phyloP scores from a whole-genome alignment of 2,329 filamentous ascomycete species.

The Apiospora marii region DNA sequence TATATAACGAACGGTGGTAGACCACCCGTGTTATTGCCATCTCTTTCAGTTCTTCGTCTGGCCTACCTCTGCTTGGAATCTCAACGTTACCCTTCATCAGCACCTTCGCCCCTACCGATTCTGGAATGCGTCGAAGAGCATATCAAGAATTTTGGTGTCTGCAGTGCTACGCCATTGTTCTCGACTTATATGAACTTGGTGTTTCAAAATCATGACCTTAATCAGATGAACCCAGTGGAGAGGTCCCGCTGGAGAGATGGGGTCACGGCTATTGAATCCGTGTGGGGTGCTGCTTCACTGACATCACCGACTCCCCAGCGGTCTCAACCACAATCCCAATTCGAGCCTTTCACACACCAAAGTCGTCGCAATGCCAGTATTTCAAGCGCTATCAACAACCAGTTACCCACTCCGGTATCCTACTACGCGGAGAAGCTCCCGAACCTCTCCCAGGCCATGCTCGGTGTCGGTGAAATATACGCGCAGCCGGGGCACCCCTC shows the following conservation, averaged over 20 bases:
- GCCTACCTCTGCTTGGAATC: conserved; percentile 30
- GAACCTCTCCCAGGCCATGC: conserved; percentile 14
- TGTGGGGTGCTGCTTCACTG: conserved; percentile 27
- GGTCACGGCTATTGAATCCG: conserved; percentile 28
- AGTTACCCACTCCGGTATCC: conserved; percentile 19
- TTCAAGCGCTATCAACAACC: not conserved
- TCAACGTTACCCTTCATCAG: conserved; percentile 25
- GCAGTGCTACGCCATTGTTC: conserved; percentile 32
- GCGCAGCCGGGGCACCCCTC: not conserved
- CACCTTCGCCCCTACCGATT: conserved; percentile 25
- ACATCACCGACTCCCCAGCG: not conserved
- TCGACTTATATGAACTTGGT: conserved; percentile 32
- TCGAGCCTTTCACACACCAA: not conserved
- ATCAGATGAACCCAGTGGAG: conserved; percentile 27
- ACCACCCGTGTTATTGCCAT: conserved; percentile 31
- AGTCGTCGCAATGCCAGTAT: not conserved
- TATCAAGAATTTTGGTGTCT: conserved; percentile 32
- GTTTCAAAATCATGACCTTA: conserved; percentile 26
- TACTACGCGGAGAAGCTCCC: conserved; percentile 25
- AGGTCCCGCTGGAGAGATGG: conserved; percentile 30
- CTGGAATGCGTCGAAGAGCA: conserved; percentile 33
- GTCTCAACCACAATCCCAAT: not conserved
- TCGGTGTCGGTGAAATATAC: conserved; percentile 3
- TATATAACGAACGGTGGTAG: conserved; percentile 32
- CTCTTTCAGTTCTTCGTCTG: conserved; percentile 32